Percentiles rank a stretch among this genome's conserved stretches.
Evolutionary conservation across 2,329 filamentous ascomycete species (phyloP).

Genomic region (Fragosphaeria purpurea): DNA sequence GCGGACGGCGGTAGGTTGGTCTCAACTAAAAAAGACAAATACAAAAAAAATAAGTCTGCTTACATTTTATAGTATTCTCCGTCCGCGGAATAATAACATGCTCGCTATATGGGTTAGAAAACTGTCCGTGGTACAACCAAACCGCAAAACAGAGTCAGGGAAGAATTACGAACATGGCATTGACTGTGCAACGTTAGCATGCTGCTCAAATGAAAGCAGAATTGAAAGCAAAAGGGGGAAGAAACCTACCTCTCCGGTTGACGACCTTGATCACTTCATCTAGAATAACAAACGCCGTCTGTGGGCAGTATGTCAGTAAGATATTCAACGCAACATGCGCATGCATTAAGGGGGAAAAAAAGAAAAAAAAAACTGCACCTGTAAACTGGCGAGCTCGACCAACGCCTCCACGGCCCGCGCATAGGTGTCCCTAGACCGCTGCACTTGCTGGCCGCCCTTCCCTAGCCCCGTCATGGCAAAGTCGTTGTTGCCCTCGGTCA

Average conservation of each 20-base stretch:
- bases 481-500: constrained; percentile 82
- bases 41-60: no score
- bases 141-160: neutral
- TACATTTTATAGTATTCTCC: constrained; percentile 98
- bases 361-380: constrained; percentile 34
- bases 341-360: no score
- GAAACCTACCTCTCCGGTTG: constrained; percentile 69
- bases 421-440: constrained; percentile 91
- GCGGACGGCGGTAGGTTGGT: no score
- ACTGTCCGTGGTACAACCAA: neutral
- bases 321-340: no score
- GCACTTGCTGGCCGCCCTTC: constrained; percentile 94
- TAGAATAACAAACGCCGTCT: constrained; percentile 93
- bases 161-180: constrained; percentile 65
- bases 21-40: no score
- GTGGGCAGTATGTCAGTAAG: neutral
- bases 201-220: constrained; percentile 10
- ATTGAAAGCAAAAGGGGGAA: neutral
- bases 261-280: constrained; percentile 99
- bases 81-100: constrained; percentile 96
- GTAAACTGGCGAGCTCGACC: constrained; percentile 87
- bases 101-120: constrained; percentile 40
- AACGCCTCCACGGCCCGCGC: constrained; percentile 90
- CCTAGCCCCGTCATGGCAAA: constrained; percentile 93
- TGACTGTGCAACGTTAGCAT: constrained; percentile 48